Evolutionary conservation across 2,329 filamentous ascomycete species (phyloP).

Genomic region (Diplodia intermedia): DNA sequence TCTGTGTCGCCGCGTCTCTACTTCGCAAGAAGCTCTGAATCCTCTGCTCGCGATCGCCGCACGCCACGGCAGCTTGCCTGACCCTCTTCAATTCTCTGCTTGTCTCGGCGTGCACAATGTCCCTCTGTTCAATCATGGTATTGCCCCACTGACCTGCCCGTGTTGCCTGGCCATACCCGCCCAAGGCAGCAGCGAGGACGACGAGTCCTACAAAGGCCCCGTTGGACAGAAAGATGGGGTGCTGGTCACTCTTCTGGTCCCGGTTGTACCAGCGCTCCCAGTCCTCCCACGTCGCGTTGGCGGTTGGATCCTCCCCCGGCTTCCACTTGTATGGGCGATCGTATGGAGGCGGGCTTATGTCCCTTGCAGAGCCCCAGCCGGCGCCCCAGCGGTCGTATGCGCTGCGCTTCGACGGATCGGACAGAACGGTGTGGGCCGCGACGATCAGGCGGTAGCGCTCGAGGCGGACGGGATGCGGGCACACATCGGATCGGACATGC

Average conservation of each 20-base stretch:
- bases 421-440: constrained; percentile 86
- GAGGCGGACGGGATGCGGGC: constrained; percentile 68
- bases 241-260: constrained; percentile 47
- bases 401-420: constrained; percentile 76
- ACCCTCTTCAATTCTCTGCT: constrained; percentile 67
- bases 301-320: constrained; percentile 56
- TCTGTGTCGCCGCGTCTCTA: constrained; percentile 48
- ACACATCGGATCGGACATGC: constrained; percentile 45
- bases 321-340: constrained; percentile 38
- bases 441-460: constrained; percentile 91
- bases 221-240: constrained; percentile 75
- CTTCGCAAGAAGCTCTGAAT: constrained; percentile 77
- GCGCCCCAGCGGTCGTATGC: constrained; percentile 83
- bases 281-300: constrained; percentile 97
- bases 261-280: constrained; percentile 71
- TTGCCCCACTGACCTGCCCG: constrained; percentile 69
- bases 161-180: constrained; percentile 74
- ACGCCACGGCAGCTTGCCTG: constrained; percentile 59
- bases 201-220: constrained; percentile 78
- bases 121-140: constrained; percentile 69
- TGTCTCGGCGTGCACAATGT: constrained; percentile 69
- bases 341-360: constrained; percentile 38
- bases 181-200: constrained; percentile 71
- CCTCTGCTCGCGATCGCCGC: constrained; percentile 57
- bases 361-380: constrained; percentile 72